These are phyloP conservation scores for Sonneratia alba DNA, from an alignment of 345 rosid species.

Conservation along the genomic window DNA sequence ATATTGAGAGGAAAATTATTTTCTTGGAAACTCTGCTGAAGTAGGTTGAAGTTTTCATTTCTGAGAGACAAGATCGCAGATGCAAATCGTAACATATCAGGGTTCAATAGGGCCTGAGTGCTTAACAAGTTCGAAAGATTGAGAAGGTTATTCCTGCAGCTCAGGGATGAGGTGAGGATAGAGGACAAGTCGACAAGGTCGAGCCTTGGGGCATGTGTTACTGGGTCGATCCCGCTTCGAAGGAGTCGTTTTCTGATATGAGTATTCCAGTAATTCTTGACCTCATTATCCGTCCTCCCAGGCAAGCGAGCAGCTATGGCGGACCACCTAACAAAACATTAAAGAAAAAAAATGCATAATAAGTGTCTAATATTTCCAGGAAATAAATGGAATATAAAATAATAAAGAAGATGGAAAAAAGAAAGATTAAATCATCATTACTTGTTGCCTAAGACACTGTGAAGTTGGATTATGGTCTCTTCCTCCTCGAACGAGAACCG, in stretches of 20 bases:
- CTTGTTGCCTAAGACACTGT: slow-evolving; percentile 86
- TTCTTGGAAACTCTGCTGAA: slow-evolving; percentile 20
- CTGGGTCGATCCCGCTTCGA: slow-evolving; percentile 83
- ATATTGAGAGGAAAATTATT: slow-evolving; percentile 21
- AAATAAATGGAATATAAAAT: no score
- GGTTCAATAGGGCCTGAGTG: slow-evolving; percentile 42
- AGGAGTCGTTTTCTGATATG: slow-evolving; percentile 78
- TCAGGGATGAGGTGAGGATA: slow-evolving; percentile 38
- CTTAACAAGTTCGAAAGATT: slow-evolving; percentile 35
- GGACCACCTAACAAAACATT: slow-evolving; percentile 63
- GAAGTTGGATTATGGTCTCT: slow-evolving; percentile 82
- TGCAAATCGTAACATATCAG: slow-evolving; percentile 30
- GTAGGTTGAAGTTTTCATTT: slow-evolving; percentile 38
- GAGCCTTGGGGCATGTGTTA: slow-evolving; percentile 78
- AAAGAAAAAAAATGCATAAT: neutral
- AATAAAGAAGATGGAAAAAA: neutral
- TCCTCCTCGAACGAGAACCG: slow-evolving; percentile 92
- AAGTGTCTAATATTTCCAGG: neutral
- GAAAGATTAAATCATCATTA: slow-evolving; percentile 9
- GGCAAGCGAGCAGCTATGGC: slow-evolving; percentile 97
- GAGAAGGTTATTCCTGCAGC: slow-evolving; percentile 28
- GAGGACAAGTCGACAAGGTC: slow-evolving; percentile 73
- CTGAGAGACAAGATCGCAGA: slow-evolving; percentile 31
- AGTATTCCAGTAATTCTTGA: slow-evolving; percentile 96
- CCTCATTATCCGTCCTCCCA: slow-evolving; percentile 92